Base-by-base conservation (phyloP, 495 filamentous ascomycete genomes). In the Neurospora cerealis region DNA sequence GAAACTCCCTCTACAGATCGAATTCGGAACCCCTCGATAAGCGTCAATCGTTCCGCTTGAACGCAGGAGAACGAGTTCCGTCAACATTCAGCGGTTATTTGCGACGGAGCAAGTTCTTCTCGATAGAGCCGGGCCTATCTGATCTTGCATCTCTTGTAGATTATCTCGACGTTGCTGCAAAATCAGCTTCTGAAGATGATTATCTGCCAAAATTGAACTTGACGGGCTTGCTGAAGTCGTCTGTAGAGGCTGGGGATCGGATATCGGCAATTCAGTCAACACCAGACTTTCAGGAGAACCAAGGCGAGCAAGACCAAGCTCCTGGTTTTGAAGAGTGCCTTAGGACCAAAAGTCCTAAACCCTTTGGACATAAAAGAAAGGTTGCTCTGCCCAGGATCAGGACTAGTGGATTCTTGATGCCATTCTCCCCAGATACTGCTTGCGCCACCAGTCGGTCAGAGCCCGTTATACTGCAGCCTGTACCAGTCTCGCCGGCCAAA, bases 401-500 rank as follows among this genome's bases (percentile, higher is more conserved):
- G 37, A 71, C 69, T 41, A 60, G 70, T 46, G 60, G 60, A 32
- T 41, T 75, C 13, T 69, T 71, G 32, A 34, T 32, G n/a, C 32
- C 41, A 19, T 24, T 37, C 40, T 42, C 73, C 3, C 6, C 21
- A 37, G 38, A 42, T 32, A 15, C 54, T 1, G 11, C 42, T 40
- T 39, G 54, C 32, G 42, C 62, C 6, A 36, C 19, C 34, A 48
- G 66, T 17, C 72, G 54, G 42, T 28, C 69, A 19, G 17, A 39
- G 24, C 74, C 73, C 19, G 79, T 81, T 21, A 81, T 86, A 66
- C 74, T 86, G 5, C 81, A 83, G 40, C 84, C 84, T 19, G 81
- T 83, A 48, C 85, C 85, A 13, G 85, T 86, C 15, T 86, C 84
- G 13, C 83, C 86, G 39, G 82, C 78, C 62, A 80, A 82, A 41